phyloP scores from a whole-genome alignment of 2,329 filamentous ascomycete species.

The Fusarium globosum region DNA sequence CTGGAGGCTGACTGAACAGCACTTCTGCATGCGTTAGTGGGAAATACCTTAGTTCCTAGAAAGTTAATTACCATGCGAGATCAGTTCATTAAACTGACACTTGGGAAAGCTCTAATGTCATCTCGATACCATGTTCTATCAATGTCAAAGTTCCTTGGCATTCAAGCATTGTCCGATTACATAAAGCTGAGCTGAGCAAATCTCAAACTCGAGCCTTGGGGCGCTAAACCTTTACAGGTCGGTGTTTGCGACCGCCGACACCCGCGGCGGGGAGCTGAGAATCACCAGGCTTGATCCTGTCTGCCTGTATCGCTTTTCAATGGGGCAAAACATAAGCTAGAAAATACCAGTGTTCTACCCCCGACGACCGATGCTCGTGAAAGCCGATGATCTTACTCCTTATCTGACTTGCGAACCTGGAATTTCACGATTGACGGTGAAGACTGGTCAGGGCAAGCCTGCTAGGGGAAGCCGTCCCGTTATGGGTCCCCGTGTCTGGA shows the following conservation, averaged over 20 bases:
- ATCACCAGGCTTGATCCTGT: neutral
- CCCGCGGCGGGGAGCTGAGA: neutral
- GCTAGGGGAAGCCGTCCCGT: neutral
- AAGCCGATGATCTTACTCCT: neutral
- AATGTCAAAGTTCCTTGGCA: neutral
- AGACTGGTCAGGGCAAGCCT: neutral
- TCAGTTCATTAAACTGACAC: neutral
- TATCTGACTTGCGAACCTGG: neutral
- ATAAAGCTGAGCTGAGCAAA: neutral
- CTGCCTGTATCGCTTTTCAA: neutral
- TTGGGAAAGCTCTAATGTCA: neutral
- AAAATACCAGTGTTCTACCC: neutral
- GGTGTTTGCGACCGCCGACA: neutral
- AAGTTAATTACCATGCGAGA: neutral
- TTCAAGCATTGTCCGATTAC: neutral
- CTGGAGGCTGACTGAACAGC: neutral
- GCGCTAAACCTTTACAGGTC: neutral
- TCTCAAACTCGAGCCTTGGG: neutral
- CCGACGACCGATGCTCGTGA: neutral
- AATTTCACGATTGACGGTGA: neutral
- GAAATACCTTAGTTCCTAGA: neutral
- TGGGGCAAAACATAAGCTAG: neutral
- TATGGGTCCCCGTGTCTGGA: neutral
- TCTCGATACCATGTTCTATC: neutral
- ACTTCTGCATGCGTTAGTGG: conserved; percentile 1